Base-by-base conservation (phyloP, 1,284 basidiomycete genomes). In the Chalciporus sp. region DNA sequence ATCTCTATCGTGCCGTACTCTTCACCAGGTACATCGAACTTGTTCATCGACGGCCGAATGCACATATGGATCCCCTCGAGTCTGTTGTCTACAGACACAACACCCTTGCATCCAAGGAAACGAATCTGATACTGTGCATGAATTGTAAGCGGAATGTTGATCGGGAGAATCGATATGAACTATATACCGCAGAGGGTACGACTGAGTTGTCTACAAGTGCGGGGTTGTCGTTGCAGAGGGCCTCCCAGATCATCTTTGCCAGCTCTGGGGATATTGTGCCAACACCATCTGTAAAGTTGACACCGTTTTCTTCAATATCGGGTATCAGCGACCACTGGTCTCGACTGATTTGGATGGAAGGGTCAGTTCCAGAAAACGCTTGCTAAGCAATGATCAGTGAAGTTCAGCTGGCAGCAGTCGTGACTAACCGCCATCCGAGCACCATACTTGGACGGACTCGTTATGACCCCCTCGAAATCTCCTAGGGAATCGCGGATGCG, bases 361-460 rank as follows among this genome's bases (percentile, higher is more conserved):
- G 83, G 62, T 89, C 84, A 2, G 91, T 93, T 1, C 86, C 85
- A 0, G 88, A 90, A 63, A 93, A 93, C 0, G 90, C 89, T 70
- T 92, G 91, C 71, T 70, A 41, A 26, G 10, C 8, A 23, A 58
- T 10, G 6, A 8, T 69, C 19, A 65, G 53, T 17, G 20, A 35
- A 26, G n/a, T 26, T 5, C 17, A 16, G 41, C n/a, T 27, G 8
- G 6, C 20, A 8, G 8, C 1, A 14, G 6, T 14, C 16, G 35
- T 43, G 37, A 49, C 71, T 29, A n/a, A 72, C 70, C 7, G 88
- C 87, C 60, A 94, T 74, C 29, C 91, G 80, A 14, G 91, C 91
- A 10, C 89, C 90, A 65, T 84, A 91, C 64, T 88, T 88, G 1
- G 90, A 89, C 7, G 90, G 90, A 33, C 74, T 77, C 45, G 66